phyloP scores from a whole-genome alignment of 164 flowering plant species.

The Vitis cinerea region DNA sequence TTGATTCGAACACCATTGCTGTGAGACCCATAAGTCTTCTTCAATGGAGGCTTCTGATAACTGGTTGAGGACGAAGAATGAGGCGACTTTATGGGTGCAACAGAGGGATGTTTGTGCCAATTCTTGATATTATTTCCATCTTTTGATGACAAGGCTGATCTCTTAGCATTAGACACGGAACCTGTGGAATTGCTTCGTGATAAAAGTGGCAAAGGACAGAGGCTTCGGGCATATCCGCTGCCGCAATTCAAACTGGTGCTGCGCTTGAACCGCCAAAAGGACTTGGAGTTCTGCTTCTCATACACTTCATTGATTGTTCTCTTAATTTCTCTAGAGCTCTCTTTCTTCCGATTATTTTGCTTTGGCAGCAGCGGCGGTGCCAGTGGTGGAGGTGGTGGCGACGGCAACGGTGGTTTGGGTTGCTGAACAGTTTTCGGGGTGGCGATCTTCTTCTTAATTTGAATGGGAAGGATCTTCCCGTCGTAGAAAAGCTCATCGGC shows the following conservation, averaged over 20 bases:
- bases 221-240: constrained; percentile 36
- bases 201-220: constrained; percentile 57
- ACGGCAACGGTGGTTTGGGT: constrained; percentile 14
- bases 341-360: constrained; percentile 2
- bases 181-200: constrained; percentile 64
- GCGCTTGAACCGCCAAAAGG: constrained; percentile 58
- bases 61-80: constrained; percentile 5
- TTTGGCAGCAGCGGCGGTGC: constrained; percentile 3
- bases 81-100: constrained; percentile 11
- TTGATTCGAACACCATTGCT: constrained; percentile 28
- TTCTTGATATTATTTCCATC: constrained; percentile 15
- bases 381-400: constrained; percentile 5
- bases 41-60: constrained; percentile 40
- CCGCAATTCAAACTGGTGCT: constrained; percentile 54
- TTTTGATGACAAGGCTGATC: constrained; percentile 19
- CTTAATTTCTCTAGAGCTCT: constrained; percentile 4
- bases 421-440: not conserved
- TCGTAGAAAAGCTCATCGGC: constrained; percentile 68
- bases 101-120: constrained; percentile 13
- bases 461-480: constrained; percentile 48
- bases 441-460: constrained; percentile 34
- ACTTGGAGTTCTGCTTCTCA: constrained; percentile 32
- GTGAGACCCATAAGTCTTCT: constrained; percentile 29
- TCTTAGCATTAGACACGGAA: constrained; percentile 33
- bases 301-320: constrained; percentile 14